These are phyloP conservation scores for Cladophialophora bantiana DNA, from an alignment of 2,329 filamentous ascomycete species.

Conservation along the genomic window DNA sequence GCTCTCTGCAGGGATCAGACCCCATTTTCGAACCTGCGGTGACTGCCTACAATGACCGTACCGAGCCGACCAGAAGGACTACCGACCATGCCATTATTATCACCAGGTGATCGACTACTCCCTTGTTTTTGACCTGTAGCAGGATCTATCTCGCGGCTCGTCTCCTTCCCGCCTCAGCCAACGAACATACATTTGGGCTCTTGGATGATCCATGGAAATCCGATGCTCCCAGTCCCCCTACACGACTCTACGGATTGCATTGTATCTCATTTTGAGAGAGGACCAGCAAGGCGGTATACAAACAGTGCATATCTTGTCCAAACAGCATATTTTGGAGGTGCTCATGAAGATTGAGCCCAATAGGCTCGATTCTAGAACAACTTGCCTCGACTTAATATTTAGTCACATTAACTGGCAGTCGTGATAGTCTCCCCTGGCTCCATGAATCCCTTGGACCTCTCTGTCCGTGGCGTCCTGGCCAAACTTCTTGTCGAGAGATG, in stretches of 20 bases:
- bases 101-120: slow-evolving; percentile 42
- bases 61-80: slow-evolving; percentile 39
- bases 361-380: slow-evolving; percentile 30
- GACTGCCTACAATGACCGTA: slow-evolving; percentile 39
- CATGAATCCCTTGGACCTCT: slow-evolving; percentile 39
- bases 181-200: slow-evolving; percentile 45
- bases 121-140: slow-evolving; percentile 50
- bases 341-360: slow-evolving; percentile 18
- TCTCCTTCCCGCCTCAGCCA: slow-evolving; percentile 45
- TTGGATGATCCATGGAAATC: slow-evolving; percentile 37
- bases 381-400: slow-evolving; percentile 41
- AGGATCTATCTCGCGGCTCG: slow-evolving; percentile 49
- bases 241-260: slow-evolving; percentile 27
- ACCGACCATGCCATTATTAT: slow-evolving; percentile 45
- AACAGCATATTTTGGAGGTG: slow-evolving; percentile 43
- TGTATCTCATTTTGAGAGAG: slow-evolving; percentile 37
- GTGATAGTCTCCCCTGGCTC: slow-evolving; percentile 39
- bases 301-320: slow-evolving; percentile 41
- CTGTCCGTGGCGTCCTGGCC: slow-evolving; percentile 39
- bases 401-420: slow-evolving; percentile 45
- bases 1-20: slow-evolving; percentile 59
- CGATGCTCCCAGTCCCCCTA: slow-evolving; percentile 20
- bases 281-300: slow-evolving; percentile 39
- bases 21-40: slow-evolving; percentile 56
- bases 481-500: slow-evolving; percentile 35